These are phyloP conservation scores for Trypanosoma lewisi DNA, from an alignment of 208 protist species.

Conservation along the genomic window DNA sequence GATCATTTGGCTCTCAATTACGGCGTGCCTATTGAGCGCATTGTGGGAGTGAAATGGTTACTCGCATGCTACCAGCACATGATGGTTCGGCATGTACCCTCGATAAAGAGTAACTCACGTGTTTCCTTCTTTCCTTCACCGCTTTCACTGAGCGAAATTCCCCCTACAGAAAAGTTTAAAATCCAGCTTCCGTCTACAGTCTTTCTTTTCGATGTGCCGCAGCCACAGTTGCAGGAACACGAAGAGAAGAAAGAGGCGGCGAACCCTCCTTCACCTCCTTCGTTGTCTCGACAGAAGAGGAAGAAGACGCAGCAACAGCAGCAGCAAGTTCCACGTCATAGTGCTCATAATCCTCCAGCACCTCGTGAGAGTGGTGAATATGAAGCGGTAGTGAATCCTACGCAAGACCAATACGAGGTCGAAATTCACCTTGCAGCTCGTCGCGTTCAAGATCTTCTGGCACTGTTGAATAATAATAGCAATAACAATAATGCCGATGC, in stretches of 20 bases:
- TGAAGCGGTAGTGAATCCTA: not conserved
- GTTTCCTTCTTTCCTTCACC: conserved; percentile 6
- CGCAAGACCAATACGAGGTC: conserved; percentile 14
- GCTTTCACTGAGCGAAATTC: conserved; percentile 17
- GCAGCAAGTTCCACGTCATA: not conserved
- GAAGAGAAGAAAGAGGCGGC: not conserved
- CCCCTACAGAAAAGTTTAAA: conserved; percentile 10
- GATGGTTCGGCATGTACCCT: not conserved
- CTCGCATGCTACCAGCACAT: conserved; percentile 16
- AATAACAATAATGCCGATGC: conserved; percentile 1
- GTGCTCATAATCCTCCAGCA: not conserved
- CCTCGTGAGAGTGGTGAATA: not conserved
- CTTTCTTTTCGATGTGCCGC: not conserved
- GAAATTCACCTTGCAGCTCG: conserved; percentile 16
- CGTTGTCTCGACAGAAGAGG: not conserved
- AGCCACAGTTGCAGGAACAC: not conserved
- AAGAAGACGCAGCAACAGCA: not conserved
- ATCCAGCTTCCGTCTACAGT: conserved; percentile 1
- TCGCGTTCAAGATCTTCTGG: conserved; percentile 16
- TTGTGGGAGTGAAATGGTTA: conserved; percentile 27
- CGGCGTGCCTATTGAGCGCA: conserved; percentile 19
- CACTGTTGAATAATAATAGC: not conserved
- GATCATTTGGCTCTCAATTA: conserved; percentile 8
- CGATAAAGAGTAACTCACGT: not conserved
- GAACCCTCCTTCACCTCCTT: not conserved